A percentile compares a stretch with the other conserved stretches of the same genome.
phyloP scores from a whole-genome alignment of 139 green algal species.

The Coccomyxa sp. region DNA sequence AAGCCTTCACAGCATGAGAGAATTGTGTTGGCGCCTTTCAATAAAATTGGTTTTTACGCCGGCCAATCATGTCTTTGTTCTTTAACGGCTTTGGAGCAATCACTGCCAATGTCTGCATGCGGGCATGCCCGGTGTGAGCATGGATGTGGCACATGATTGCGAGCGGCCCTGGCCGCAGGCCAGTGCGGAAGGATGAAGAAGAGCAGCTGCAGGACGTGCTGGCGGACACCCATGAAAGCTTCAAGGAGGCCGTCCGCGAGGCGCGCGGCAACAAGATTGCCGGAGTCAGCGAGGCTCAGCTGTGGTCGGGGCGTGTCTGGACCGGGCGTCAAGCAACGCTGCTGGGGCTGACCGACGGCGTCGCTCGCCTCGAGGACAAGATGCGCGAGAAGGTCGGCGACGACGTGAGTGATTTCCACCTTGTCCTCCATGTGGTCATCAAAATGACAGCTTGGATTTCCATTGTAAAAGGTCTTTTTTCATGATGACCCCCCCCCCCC shows the following conservation, averaged over 20 bases:
- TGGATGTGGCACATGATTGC: neutral
- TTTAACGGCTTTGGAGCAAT: too few relatives aligned
- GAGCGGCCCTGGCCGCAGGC: neutral
- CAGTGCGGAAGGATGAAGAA: conserved; percentile 19
- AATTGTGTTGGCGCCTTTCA: too few relatives aligned
- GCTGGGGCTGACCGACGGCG: conserved; percentile 34
- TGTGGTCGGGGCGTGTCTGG: conserved; percentile 33
- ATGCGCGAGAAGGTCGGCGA: conserved; percentile 30
- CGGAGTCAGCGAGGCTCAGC: conserved; percentile 13
- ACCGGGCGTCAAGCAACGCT: conserved; percentile 35
- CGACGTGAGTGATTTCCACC: conserved; percentile 5
- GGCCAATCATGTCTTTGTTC: too few relatives aligned
- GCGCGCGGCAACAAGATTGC: conserved; percentile 18
- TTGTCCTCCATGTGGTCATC: neutral
- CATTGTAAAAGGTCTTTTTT: too few relatives aligned
- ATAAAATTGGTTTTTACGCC: too few relatives aligned
- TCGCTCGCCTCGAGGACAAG: conserved; percentile 16
- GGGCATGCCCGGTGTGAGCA: neutral
- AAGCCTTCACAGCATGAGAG: too few relatives aligned
- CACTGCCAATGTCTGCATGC: neutral
- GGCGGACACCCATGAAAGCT: conserved; percentile 28
- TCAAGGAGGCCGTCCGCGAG: neutral
- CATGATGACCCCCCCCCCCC: too few relatives aligned
- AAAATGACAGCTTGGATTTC: neutral
- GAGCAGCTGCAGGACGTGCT: conserved; percentile 31